These are phyloP conservation scores for Neoconidiobolus thromboides DNA, from an alignment of 371 early-diverging fungal species.

Conservation along the genomic window DNA sequence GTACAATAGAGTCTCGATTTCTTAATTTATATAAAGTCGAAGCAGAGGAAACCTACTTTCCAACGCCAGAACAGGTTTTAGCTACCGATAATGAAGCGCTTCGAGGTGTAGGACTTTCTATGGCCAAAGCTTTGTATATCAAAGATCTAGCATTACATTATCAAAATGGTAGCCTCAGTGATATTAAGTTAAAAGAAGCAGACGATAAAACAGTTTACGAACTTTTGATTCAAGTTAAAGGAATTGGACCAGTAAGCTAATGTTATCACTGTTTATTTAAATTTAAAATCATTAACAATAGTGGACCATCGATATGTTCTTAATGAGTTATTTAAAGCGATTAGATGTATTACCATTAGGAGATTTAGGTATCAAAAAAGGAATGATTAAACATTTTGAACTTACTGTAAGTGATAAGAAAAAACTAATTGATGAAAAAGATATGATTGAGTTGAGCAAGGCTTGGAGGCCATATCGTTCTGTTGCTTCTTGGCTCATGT, in stretches of 20 bases:
- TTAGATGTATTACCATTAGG: slow-evolving; percentile 36
- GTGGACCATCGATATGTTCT: slow-evolving; percentile 52
- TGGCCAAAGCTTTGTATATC: slow-evolving; percentile 33
- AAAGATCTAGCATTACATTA: slow-evolving; percentile 27
- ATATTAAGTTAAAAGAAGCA: slow-evolving; percentile 16
- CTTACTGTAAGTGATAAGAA: slow-evolving; percentile 11
- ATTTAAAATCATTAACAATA: background rate
- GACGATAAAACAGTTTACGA: slow-evolving; percentile 23
- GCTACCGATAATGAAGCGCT: slow-evolving; percentile 14
- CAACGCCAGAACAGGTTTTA: slow-evolving; percentile 18
- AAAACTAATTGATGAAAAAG: slow-evolving; percentile 10
- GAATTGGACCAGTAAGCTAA: slow-evolving; percentile 25
- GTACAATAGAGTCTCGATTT: no score
- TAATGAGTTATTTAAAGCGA: slow-evolving; percentile 36
- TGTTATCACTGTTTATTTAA: background rate
- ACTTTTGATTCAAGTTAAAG: slow-evolving; percentile 24
- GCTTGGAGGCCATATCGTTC: slow-evolving; percentile 39
- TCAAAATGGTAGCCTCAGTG: slow-evolving; percentile 22
- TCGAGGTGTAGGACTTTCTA: slow-evolving; percentile 25
- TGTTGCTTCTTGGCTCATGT: slow-evolving; percentile 47
- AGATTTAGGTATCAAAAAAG: slow-evolving; percentile 36
- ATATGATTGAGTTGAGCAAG: slow-evolving; percentile 24
- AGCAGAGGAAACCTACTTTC: slow-evolving; percentile 17
- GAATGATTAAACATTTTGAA: slow-evolving; percentile 34
- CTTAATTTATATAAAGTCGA: no score